Evolutionary conservation across 2,329 filamentous ascomycete genomes (phyloP).

Genomic region (Verruconis gallopava): DNA sequence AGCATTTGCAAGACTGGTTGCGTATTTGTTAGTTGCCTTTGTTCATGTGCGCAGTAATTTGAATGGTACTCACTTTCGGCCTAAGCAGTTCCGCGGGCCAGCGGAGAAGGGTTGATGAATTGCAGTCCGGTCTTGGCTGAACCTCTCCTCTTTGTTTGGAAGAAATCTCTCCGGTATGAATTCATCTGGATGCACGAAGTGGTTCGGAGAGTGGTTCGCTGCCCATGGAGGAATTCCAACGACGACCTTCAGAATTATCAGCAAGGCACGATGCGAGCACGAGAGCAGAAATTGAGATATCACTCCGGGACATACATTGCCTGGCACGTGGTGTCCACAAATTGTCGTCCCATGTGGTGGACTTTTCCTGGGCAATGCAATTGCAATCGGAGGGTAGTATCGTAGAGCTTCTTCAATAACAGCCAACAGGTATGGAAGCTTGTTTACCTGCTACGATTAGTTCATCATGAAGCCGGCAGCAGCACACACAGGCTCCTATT

Average conservation of each 20-base stretch:
- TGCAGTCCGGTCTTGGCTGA: conserved; percentile 17
- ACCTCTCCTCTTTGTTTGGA: conserved; percentile 13
- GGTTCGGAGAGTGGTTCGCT: conserved; percentile 18
- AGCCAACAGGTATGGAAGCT: conserved; percentile 11
- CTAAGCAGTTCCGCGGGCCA: conserved; percentile 22
- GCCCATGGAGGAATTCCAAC: neutral
- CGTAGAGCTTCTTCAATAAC: conserved; percentile 3
- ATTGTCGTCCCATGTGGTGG: conserved; percentile 25
- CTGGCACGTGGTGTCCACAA: conserved; percentile 25
- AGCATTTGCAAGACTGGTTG: conserved; percentile 7
- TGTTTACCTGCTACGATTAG: neutral
- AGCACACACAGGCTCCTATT: conserved; percentile 24
- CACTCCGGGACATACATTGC: too few species aligned
- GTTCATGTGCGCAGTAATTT: too few species aligned
- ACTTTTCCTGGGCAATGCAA: conserved; percentile 25
- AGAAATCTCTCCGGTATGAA: conserved; percentile 26
- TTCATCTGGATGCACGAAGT: conserved; percentile 19
- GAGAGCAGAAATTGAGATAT: neutral
- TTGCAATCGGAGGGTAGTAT: neutral
- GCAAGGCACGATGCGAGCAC: too few species aligned
- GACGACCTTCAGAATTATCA: neutral
- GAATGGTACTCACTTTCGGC: conserved; percentile 13
- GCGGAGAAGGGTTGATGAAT: conserved; percentile 21
- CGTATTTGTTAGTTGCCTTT: too few species aligned
- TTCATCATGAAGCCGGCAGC: conserved; percentile 14